These are phyloP conservation scores for Wickerhamomyces hampshirensis DNA, from an alignment of 805 yeast species.

Conservation along the genomic window DNA sequence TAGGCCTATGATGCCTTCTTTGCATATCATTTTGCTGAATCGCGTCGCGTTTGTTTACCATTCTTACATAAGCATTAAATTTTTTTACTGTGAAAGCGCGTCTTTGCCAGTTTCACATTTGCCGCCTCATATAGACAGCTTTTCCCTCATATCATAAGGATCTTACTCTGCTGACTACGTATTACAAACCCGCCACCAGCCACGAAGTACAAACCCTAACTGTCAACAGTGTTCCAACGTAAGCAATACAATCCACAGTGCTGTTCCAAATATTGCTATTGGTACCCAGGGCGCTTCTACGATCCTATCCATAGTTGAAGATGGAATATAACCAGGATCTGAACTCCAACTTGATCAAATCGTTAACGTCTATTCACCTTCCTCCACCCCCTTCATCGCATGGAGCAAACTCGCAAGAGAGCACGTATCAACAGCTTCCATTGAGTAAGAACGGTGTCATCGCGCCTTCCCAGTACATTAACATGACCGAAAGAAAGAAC, in stretches of 20 bases:
- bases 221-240: no score
- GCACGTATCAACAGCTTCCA: no score
- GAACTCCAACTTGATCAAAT: constrained; percentile 30
- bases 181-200: not conserved
- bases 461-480: not conserved
- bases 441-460: no score
- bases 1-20: not conserved
- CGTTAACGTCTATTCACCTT: constrained; percentile 34
- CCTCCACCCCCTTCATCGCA: constrained; percentile 35
- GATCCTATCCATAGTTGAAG: not conserved
- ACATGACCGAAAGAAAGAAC: constrained; percentile 2
- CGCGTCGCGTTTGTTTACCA: constrained; percentile 17
- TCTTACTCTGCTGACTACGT: not conserved
- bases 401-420: no score
- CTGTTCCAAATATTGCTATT: no score
- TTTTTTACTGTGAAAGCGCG: not conserved
- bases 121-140: not conserved
- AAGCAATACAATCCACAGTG: no score
- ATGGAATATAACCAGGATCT: constrained; percentile 25
- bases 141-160: no score
- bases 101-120: not conserved
- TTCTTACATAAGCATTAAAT: constrained; percentile 5
- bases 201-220: not conserved
- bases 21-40: not conserved
- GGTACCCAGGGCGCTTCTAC: not conserved